These are phyloP conservation scores for Echeveria elegans DNA, from an alignment of 164 flowering plant genomes.

Conservation along the genomic window DNA sequence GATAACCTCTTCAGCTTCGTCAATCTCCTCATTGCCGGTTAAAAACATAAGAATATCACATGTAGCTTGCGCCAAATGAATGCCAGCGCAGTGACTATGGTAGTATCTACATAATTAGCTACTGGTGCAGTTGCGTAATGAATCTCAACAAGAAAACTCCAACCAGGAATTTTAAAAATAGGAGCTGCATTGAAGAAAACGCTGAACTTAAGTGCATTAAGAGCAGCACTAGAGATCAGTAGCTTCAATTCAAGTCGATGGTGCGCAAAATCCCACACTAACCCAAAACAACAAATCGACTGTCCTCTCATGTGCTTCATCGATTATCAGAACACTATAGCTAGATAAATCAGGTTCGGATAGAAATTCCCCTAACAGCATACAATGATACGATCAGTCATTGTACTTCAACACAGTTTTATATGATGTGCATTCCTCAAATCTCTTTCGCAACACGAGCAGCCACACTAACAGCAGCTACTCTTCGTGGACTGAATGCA, in stretches of 20 bases:
- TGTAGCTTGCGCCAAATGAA: slow-evolving; percentile 69
- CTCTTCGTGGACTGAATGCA: slow-evolving; percentile 96
- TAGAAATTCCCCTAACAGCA: slow-evolving; percentile 90
- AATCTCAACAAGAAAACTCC: slow-evolving; percentile 89
- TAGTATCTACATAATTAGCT: slow-evolving; percentile 93
- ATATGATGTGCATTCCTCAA: slow-evolving; percentile 97
- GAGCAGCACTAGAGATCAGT: slow-evolving; percentile 96
- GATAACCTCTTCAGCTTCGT: slow-evolving; percentile 75
- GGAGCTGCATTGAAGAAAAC: slow-evolving; percentile 94
- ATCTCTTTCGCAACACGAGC: slow-evolving; percentile 96
- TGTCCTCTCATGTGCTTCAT: slow-evolving; percentile 98
- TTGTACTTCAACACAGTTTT: slow-evolving; percentile 82
- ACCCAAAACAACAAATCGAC: slow-evolving; percentile 75
- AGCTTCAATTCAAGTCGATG: slow-evolving; percentile 82
- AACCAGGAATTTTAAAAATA: slow-evolving; percentile 84
- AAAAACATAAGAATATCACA: slow-evolving; percentile 85
- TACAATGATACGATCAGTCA: no score
- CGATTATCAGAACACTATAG: slow-evolving; percentile 89
- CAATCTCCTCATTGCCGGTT: slow-evolving; percentile 94
- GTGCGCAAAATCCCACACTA: slow-evolving; percentile 90
- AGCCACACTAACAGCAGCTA: slow-evolving; percentile 98
- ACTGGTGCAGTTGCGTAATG: slow-evolving; percentile 85
- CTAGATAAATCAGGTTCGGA: slow-evolving; percentile 46
- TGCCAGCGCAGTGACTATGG: slow-evolving; percentile 85
- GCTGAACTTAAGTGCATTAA: slow-evolving; percentile 94